Conservation (phyloP, 164 flowering plant genomes). For the Stephania yunnanensis region DNA sequence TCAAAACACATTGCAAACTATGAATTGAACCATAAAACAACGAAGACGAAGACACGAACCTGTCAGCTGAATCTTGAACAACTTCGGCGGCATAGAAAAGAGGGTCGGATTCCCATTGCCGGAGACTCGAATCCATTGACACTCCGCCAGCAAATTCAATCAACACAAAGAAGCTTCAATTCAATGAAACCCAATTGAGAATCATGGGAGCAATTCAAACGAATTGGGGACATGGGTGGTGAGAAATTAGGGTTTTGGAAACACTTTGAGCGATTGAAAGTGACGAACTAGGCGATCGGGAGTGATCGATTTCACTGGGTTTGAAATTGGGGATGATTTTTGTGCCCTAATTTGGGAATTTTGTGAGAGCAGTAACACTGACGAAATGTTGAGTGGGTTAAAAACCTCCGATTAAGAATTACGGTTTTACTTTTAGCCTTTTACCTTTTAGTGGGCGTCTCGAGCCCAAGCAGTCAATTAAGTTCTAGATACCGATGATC, state of each 20-base stretch:
- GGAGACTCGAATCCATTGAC: conserved; percentile 26
- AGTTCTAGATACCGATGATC: too few relatives aligned
- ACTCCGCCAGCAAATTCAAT: background rate
- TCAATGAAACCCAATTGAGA: background rate
- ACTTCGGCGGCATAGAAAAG: conserved; percentile 57
- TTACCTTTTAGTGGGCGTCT: too few relatives aligned
- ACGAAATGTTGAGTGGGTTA: too few relatives aligned
- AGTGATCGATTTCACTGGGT: background rate
- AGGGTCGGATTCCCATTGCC: conserved; percentile 56
- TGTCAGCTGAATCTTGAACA: conserved; percentile 56
- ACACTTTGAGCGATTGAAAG: background rate
- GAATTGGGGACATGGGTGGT: background rate
- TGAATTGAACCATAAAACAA: too few relatives aligned
- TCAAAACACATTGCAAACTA: background rate
- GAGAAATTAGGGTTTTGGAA: background rate
- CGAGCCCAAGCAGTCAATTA: too few relatives aligned
- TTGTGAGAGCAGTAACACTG: too few relatives aligned
- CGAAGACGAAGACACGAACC: conserved; percentile 14
- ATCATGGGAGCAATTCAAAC: background rate
- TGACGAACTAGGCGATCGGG: too few relatives aligned
- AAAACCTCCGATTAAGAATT: too few relatives aligned
- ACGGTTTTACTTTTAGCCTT: too few relatives aligned
- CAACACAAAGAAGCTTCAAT: background rate
- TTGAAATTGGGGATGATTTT: background rate
- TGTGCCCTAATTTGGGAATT: background rate